These are phyloP conservation scores for Cystofilobasidium macerans DNA, from an alignment of 768 basidiomycete species.

Conservation along the genomic window DNA sequence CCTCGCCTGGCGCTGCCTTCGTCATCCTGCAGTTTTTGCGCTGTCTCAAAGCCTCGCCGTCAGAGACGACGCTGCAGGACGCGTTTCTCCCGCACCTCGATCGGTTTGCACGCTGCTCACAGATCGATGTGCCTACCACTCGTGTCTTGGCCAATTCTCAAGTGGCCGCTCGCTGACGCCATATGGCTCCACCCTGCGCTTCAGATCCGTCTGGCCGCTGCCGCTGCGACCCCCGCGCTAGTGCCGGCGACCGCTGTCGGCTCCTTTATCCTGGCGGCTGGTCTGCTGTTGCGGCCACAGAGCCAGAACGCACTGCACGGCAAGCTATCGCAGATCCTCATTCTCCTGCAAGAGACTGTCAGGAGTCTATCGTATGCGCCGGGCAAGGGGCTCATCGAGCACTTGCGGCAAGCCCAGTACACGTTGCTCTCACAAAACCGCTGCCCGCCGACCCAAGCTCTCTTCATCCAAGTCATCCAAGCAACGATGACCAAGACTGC, in stretches of 20 bases:
- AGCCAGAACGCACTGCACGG: constrained; percentile 23
- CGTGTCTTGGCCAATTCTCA: neutral
- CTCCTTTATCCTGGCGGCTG: constrained; percentile 3
- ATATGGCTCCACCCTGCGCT: neutral
- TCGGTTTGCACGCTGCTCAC: constrained; percentile 6
- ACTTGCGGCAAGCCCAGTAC: neutral
- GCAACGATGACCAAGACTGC: neutral
- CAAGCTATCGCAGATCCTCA: constrained; percentile 13
- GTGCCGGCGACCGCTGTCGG: neutral
- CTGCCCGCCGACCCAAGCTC: constrained; percentile 17
- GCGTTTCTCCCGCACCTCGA: constrained; percentile 13
- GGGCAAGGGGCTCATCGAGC: neutral
- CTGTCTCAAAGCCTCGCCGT: constrained; percentile 11
- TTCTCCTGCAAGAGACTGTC: neutral
- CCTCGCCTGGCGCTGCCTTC: constrained; percentile 11
- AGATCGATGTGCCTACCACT: constrained; percentile 13
- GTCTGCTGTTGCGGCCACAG: neutral
- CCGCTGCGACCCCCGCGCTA: constrained; percentile 16
- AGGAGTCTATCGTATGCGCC: neutral
- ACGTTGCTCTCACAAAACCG: constrained; percentile 2
- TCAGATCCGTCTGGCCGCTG: constrained; percentile 20
- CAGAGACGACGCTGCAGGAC: constrained; percentile 5
- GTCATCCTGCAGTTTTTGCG: constrained; percentile 19
- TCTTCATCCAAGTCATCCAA: constrained; percentile 14
- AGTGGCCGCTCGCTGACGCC: neutral